Conservation (phyloP, 2,329 filamentous ascomycete species). For the Colletotrichum tamarilloi region DNA sequence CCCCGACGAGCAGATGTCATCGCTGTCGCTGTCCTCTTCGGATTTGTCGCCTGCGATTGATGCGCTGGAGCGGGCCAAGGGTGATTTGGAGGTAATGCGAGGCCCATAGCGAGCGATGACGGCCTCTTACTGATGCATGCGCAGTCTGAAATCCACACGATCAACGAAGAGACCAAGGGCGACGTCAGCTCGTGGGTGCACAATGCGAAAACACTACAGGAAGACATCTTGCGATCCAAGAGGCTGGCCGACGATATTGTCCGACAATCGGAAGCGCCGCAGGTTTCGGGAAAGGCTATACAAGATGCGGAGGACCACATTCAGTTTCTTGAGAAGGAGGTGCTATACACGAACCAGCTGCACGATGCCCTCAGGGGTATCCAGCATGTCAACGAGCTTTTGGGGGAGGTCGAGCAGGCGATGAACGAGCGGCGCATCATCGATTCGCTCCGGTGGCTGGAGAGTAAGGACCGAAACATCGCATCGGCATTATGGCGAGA, state of each 20-base stretch:
- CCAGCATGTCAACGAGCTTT: conserved; percentile 68
- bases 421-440: conserved; percentile 65
- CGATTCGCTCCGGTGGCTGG: conserved; percentile 67
- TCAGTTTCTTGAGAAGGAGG: conserved; percentile 67
- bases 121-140: neutral
- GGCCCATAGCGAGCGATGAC: no score
- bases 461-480: conserved; percentile 53
- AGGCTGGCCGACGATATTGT: conserved; percentile 85
- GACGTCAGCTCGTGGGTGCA: conserved; percentile 88
- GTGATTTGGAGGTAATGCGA: conserved; percentile 51
- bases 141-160: conserved; percentile 76
- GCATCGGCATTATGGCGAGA: neutral
- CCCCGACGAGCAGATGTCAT: conserved; percentile 50
- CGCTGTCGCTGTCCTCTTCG: conserved; percentile 50
- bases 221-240: conserved; percentile 85
- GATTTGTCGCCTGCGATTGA: conserved; percentile 53
- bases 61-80: conserved; percentile 49
- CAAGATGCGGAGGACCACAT: conserved; percentile 65
- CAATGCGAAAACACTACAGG: conserved; percentile 85
- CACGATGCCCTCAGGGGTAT: conserved; percentile 61
- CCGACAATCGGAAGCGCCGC: conserved; percentile 75
- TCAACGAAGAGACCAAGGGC: conserved; percentile 81
- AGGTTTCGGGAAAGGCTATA: conserved; percentile 63
- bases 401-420: conserved; percentile 70
- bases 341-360: conserved; percentile 69